Conservation (phyloP, 2,329 filamentous ascomycete species). For the Sporothrix brasiliensis region DNA sequence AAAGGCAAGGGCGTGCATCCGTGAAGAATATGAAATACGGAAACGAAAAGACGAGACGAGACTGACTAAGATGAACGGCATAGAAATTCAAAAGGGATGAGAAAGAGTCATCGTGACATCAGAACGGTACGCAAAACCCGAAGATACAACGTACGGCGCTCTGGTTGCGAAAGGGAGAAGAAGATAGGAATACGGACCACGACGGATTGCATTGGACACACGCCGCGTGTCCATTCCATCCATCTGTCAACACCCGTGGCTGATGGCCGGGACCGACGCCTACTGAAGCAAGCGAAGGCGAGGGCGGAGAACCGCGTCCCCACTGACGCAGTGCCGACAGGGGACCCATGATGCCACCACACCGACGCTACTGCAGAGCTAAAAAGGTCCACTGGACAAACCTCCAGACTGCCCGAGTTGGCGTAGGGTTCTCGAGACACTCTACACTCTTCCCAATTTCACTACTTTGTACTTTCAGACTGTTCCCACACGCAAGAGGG, state of each 20-base stretch:
- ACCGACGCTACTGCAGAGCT: slow-evolving; percentile 18
- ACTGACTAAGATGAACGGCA: background rate
- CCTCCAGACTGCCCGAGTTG: background rate
- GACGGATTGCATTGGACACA: too few species aligned
- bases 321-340: too few species aligned
- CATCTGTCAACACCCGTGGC: too few species aligned
- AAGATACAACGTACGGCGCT: background rate
- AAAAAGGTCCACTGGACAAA: slow-evolving; percentile 11
- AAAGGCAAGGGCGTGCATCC: background rate
- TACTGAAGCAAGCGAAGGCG: too few species aligned
- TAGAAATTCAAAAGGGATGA: background rate
- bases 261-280: too few species aligned
- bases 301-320: too few species aligned
- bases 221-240: too few species aligned
- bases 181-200: too few species aligned
- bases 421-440: too few species aligned
- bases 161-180: too few species aligned
- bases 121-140: background rate
- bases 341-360: background rate
- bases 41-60: slow-evolving; percentile 10
- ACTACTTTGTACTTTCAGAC: too few species aligned
- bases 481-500: background rate
- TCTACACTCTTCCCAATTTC: too few species aligned
- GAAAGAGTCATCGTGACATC: slow-evolving; percentile 23
- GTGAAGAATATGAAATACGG: slow-evolving; percentile 3